A percentile compares a stretch with the other conserved stretches of the same genome.
Conservation (phyloP, 345 rosid species). For the Syzygium aromaticum region DNA sequence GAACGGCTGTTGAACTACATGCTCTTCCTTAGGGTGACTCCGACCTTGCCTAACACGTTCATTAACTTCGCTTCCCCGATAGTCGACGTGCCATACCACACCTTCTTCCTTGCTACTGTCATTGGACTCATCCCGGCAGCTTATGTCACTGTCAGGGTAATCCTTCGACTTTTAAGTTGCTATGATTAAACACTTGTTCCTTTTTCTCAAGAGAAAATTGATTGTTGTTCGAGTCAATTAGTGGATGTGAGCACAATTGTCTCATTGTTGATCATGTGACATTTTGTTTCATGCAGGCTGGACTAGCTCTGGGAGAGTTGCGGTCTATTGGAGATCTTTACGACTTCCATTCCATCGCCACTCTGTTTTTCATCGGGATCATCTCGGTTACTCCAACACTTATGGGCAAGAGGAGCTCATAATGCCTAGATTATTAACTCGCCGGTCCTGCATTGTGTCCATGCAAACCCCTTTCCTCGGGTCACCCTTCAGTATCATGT, state of each 20-base stretch:
- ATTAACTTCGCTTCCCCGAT: slow-evolving; percentile 87
- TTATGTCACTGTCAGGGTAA: slow-evolving; percentile 33
- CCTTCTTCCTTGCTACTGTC: slow-evolving; percentile 26
- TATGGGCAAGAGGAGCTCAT: slow-evolving; percentile 38
- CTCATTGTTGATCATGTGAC: neutral
- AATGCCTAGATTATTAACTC: neutral
- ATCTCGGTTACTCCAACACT: slow-evolving; percentile 61
- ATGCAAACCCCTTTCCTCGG: neutral
- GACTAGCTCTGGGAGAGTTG: slow-evolving; percentile 73
- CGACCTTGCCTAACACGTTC: slow-evolving; percentile 82
- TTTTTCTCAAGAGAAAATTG: neutral
- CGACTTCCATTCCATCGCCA: slow-evolving; percentile 68
- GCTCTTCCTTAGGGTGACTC: slow-evolving; percentile 84
- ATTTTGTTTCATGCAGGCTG: slow-evolving; percentile 40
- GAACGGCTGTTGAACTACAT: slow-evolving; percentile 62
- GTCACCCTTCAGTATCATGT: neutral
- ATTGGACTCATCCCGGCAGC: slow-evolving; percentile 36
- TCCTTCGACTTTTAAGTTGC: neutral
- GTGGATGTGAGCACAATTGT: neutral
- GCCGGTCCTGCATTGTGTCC: neutral
- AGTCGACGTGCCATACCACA: slow-evolving; percentile 81
- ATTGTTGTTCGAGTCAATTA: neutral
- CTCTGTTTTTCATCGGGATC: slow-evolving; percentile 59
- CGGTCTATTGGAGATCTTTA: slow-evolving; percentile 67
- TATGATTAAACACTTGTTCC: neutral